Conservation (phyloP, 495 filamentous ascomycete genomes). For the Aspergillus ellipticus region DNA sequence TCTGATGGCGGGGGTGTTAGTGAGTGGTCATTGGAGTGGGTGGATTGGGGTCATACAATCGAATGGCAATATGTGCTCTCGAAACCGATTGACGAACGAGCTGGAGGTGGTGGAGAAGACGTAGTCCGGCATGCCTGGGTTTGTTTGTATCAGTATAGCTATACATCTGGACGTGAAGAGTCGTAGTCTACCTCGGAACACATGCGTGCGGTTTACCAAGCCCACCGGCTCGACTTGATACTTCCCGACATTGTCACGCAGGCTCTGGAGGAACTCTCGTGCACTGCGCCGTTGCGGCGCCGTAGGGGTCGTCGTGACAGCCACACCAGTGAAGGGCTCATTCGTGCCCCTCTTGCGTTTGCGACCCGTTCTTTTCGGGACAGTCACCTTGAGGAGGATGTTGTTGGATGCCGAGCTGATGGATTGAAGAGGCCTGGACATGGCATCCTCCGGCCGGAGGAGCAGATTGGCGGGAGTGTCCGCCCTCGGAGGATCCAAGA, state of each 20-base stretch:
- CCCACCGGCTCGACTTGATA: constrained; percentile 73
- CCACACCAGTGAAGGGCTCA: constrained; percentile 53
- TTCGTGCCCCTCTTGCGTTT: constrained; percentile 73
- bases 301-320: constrained; percentile 2
- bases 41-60: constrained; percentile 45
- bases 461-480: constrained; percentile 51
- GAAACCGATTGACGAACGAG: constrained; percentile 61
- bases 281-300: constrained; percentile 25
- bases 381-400: constrained; percentile 77
- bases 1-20: constrained; percentile 41
- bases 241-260: constrained; percentile 65
- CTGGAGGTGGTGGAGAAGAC: constrained; percentile 63
- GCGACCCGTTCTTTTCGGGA: constrained; percentile 81
- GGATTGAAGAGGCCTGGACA: constrained; percentile 70
- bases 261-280: constrained; percentile 53
- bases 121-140: constrained; percentile 63
- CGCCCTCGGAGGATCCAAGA: constrained; percentile 38
- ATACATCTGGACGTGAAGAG: too few relatives aligned
- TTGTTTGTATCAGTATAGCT: neutral
- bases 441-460: constrained; percentile 72
- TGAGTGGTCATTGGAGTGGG: neutral
- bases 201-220: constrained; percentile 71
- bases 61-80: constrained; percentile 59
- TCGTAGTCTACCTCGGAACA: constrained; percentile 64
- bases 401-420: constrained; percentile 69